Conservation (phyloP, 768 basidiomycete genomes). For the Collybiopsis luxurians region DNA sequence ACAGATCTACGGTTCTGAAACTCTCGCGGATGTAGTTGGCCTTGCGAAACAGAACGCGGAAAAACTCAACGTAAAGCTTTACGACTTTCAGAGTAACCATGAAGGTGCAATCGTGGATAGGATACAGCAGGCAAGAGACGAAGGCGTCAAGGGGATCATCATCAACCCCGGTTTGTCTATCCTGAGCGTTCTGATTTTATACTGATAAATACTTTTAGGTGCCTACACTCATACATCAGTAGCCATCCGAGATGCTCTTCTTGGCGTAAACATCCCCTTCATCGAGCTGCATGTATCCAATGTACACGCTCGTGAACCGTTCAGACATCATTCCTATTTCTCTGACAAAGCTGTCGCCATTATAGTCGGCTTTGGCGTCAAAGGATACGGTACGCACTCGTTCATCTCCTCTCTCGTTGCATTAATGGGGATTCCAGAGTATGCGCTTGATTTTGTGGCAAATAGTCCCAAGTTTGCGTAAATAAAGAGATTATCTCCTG, state of each 20-base stretch:
- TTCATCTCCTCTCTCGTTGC: neutral
- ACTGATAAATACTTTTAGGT: constrained; percentile 1
- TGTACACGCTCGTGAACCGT: constrained; percentile 17
- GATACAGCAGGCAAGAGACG: constrained; percentile 16
- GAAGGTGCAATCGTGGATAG: constrained; percentile 21
- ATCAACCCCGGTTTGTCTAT: constrained; percentile 16
- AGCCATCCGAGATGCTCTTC: constrained; percentile 19
- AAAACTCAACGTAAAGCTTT: constrained; percentile 10
- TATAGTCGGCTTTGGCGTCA: constrained; percentile 17
- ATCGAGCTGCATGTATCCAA: constrained; percentile 21
- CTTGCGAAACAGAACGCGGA: constrained; percentile 10
- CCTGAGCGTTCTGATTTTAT: neutral
- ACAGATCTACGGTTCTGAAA: constrained; percentile 13
- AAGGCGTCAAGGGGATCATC: constrained; percentile 19
- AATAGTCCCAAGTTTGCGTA: constrained; percentile 1
- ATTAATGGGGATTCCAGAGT: neutral
- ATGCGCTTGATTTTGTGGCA: constrained; percentile 2
- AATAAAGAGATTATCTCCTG: neutral
- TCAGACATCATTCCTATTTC: constrained; percentile 20
- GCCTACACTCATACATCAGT: constrained; percentile 21
- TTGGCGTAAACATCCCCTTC: constrained; percentile 18
- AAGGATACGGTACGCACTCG: constrained; percentile 14
- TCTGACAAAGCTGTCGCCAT: constrained; percentile 19
- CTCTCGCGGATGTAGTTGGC: constrained; percentile 14
- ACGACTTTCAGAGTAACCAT: constrained; percentile 21